Base-by-base conservation (phyloP, 345 rosid genomes). In the Excoecaria agallocha region DNA sequence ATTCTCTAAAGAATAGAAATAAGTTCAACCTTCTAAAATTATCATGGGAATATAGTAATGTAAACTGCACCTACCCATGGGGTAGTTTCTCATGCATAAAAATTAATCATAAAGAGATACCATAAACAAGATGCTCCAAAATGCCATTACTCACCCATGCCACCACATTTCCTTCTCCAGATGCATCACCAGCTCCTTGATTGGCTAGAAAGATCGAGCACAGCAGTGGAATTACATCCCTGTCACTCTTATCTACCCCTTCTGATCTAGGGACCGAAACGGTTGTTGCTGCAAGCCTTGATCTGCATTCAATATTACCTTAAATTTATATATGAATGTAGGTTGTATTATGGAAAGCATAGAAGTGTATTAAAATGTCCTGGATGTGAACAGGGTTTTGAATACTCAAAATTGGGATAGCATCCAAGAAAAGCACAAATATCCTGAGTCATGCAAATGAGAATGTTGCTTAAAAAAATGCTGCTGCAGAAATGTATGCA, bases 121-220 rank as follows among this genome's bases (percentile, higher is more conserved):
- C 68, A 50, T 55, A 5, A 37, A 38, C 49, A 48, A 37, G 43
- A n/a, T 12, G 41, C 19, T 45, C 17, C 8, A 19, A 22, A 38
- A 30, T 0, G 0, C 24, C 2, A 48, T 46, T 20, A 78, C 97
- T 87, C 82, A 96, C 99, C 90, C 88, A 88, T 58, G 83, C 71
- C 82, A 82, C 73, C 35, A 48, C 81, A 8, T 83, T 76, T 74
- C 79, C 88, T 70, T 88, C 98, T 71, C 81, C 94, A 79, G 85
- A 84, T 66, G 84, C 75, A 72, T 93, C 94, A 67, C 79, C 80
- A 22, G 89, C 89, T 67, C 88, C 96, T 82, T 74, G 88, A 80
- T 91, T 89, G 41, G 93, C 88, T 62, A 95, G 87, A 81, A 95
- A 95, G 80, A 95, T 84, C 49, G 96, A 90, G 81, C 97, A 95